Base-by-base conservation (phyloP, 192 early-diverging fungal genomes). In the Entrophospora sp. region DNA sequence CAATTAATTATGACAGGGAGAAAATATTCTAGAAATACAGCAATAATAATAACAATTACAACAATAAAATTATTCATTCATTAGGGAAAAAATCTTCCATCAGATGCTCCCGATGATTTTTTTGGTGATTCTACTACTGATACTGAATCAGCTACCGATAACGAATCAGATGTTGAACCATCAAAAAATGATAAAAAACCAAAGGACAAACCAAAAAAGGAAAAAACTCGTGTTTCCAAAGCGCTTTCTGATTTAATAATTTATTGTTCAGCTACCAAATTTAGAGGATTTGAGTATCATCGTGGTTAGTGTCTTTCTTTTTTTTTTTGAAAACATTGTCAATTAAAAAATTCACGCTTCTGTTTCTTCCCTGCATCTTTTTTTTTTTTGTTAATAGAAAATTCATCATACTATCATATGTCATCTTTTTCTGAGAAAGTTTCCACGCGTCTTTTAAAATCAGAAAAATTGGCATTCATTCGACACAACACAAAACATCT, bases 351-450 rank as follows among this genome's bases (percentile, higher is more conserved):
- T n/a, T n/a, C n/a, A n/a, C n/a, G n/a, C n/a, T n/a, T n/a, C n/a
- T n/a, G n/a, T n/a, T n/a, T n/a, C n/a, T n/a, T n/a, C n/a, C n/a
- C n/a, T n/a, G n/a, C n/a, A n/a, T n/a, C 25, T 25, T 51, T 28
- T 22, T 13, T 5, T 16, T 13, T 56, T 16, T 14, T 40, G 13
- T 44, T 36, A 6, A 16, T 35, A 43, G 64, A 53, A 8, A 66
- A 55, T 5, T 51, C 48, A 1, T 25, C 8, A 9, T 55, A 20
- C 37, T 66, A 42, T 72, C 75, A 83, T 46, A 84, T 92, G 71
- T 77, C 84, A 12, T 94, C 92, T 12, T 71, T 96, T 32, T 83
- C 83, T 13, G 93, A 96, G 72, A 67, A 74, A 30, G 78, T 83
- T 31, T 81, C 85, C 0, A 68, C 78, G 31, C 68, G 80, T 20